These are phyloP conservation scores for Gynostemma pentaphyllum DNA, from an alignment of 306 rosid genomes.

Conservation along the genomic window DNA sequence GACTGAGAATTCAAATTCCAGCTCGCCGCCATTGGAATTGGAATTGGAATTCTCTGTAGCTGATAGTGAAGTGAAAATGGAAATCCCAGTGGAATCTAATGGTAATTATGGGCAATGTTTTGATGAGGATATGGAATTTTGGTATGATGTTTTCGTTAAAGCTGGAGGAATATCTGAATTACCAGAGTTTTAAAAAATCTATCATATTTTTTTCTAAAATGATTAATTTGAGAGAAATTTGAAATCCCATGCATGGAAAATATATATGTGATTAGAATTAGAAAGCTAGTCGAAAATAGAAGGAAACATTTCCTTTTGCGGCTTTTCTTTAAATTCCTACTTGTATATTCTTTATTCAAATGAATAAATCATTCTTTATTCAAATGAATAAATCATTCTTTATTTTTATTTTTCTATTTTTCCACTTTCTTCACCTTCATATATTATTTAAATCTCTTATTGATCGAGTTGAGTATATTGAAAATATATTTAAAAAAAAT, in stretches of 20 bases:
- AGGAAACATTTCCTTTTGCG: background rate
- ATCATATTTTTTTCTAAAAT: too few relatives aligned
- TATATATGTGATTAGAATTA: too few relatives aligned
- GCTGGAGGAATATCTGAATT: slow-evolving; percentile 29
- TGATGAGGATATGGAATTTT: slow-evolving; percentile 71
- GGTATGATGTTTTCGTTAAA: slow-evolving; percentile 62
- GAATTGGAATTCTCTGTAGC: slow-evolving; percentile 9
- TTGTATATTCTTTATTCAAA: slow-evolving; percentile 8
- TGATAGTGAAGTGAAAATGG: slow-evolving; percentile 17
- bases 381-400: slow-evolving; percentile 30
- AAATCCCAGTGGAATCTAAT: slow-evolving; percentile 18
- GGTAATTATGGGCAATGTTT: slow-evolving; percentile 8
- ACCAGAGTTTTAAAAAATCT: slow-evolving; percentile 41
- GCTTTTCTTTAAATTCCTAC: background rate
- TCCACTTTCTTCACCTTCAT: background rate
- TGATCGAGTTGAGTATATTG: too few relatives aligned
- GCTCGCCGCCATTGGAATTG: too few relatives aligned
- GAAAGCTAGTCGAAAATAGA: background rate
- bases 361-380: too few relatives aligned
- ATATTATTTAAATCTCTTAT: too few relatives aligned
- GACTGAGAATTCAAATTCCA: slow-evolving; percentile 7
- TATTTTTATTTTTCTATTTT: background rate
- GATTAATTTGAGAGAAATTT: background rate
- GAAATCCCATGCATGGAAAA: too few relatives aligned
- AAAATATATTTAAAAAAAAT: too few relatives aligned